A percentile compares a stretch with the other conserved stretches of the same genome.
phyloP scores from a whole-genome alignment of 208 protist genomes.

The Naegleria gruberi region DNA sequence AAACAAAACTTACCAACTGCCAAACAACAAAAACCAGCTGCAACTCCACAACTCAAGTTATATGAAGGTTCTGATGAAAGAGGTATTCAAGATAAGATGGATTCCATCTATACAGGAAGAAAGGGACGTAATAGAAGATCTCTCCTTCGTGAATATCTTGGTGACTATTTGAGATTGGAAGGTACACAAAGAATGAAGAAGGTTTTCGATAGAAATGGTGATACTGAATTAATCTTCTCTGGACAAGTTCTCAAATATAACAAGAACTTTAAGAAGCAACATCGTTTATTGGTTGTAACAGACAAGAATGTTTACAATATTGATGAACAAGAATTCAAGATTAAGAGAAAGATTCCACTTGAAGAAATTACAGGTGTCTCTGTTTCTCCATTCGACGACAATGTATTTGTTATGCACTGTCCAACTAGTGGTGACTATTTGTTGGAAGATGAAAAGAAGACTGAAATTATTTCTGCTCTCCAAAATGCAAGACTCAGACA shows the following conservation, averaged over 20 bases:
- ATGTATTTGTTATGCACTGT: neutral
- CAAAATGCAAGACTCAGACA: neutral
- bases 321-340: conserved; percentile 1
- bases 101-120: neutral
- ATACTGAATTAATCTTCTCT: neutral
- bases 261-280: neutral
- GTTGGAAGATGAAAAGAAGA: conserved; percentile 7
- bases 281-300: neutral
- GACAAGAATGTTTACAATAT: neutral
- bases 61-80: neutral
- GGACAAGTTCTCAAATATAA: neutral
- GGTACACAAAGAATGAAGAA: neutral
- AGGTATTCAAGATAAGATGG: neutral
- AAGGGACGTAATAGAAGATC: neutral
- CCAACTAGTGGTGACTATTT: neutral
- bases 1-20: neutral
- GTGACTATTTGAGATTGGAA: neutral
- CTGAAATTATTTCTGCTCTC: neutral
- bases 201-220: neutral
- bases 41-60: neutral
- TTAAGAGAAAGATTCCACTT: neutral
- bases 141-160: neutral
- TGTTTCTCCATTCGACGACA: neutral
- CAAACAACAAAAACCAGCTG: neutral
- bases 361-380: neutral